A percentile compares a stretch with the other conserved stretches of the same genome.
Conservation (phyloP, 768 basidiomycete species). For the Cyclocybe cylindracea region DNA sequence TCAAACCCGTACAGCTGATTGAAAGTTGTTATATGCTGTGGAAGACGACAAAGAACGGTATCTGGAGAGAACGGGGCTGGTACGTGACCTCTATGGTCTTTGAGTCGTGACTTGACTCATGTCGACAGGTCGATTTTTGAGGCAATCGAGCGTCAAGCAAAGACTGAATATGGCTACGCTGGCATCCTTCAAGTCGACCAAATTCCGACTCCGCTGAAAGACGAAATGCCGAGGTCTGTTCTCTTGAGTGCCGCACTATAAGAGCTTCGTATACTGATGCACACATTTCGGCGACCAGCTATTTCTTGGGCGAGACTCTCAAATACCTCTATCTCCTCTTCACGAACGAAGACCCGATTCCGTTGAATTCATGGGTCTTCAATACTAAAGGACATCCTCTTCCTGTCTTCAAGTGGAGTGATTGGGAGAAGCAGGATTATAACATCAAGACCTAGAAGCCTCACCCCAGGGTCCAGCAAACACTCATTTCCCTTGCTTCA, state of each 20-base stretch:
- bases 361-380: constrained; percentile 56
- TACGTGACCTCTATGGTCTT: constrained; percentile 20
- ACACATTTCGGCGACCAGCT: constrained; percentile 24
- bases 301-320: constrained; percentile 52
- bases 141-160: constrained; percentile 48
- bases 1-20: constrained; percentile 36
- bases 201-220: constrained; percentile 26
- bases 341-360: constrained; percentile 58
- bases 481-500: not conserved
- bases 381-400: constrained; percentile 78
- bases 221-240: constrained; percentile 57
- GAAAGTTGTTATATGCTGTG: constrained; percentile 58
- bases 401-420: constrained; percentile 68
- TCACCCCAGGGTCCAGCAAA: not conserved
- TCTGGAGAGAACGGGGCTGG: constrained; percentile 58
- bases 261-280: not conserved
- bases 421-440: constrained; percentile 50
- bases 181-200: constrained; percentile 39
- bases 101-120: not conserved
- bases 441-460: constrained; percentile 26
- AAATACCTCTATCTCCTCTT: constrained; percentile 76
- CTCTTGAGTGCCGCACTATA: not conserved
- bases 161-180: constrained; percentile 47
- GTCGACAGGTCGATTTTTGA: constrained; percentile 38
- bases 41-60: constrained; percentile 47